phyloP scores from a whole-genome alignment of 2,329 filamentous ascomycete genomes.

The Claviceps sp. region DNA sequence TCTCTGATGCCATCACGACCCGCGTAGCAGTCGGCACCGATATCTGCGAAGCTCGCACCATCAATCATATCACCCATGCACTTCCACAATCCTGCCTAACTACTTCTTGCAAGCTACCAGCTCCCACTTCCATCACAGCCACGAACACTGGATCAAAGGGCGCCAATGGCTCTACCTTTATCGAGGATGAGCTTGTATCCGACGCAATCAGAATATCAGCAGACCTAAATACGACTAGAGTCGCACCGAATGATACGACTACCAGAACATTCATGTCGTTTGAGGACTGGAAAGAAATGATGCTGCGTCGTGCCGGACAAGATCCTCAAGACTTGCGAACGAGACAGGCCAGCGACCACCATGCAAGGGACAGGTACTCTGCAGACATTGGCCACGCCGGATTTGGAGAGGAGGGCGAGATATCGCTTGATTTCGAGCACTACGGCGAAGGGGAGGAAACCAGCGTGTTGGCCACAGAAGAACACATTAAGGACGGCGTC shows the following conservation, averaged over 20 bases:
- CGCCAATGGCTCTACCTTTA: not conserved
- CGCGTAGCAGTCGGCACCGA: not conserved
- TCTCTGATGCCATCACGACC: not conserved
- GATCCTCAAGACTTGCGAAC: constrained; percentile 50
- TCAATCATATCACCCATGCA: constrained; percentile 72
- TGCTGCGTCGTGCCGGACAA: constrained; percentile 74
- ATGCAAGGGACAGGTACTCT: constrained; percentile 33
- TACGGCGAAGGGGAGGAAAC: constrained; percentile 13
- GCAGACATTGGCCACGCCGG: constrained; percentile 60
- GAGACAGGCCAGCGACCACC: constrained; percentile 40
- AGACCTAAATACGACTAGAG: constrained; percentile 2
- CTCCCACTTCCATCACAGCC: constrained; percentile 6
- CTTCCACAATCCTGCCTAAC: constrained; percentile 64
- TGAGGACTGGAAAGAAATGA: constrained; percentile 95
- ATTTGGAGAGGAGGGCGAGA: constrained; percentile 79
- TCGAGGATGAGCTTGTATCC: not conserved
- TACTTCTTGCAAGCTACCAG: constrained; percentile 38
- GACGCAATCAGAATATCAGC: not conserved
- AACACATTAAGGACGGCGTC: constrained; percentile 9
- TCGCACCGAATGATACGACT: constrained; percentile 4
- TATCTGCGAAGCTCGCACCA: constrained; percentile 45
- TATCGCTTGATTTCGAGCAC: constrained; percentile 43
- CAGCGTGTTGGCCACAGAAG: not conserved
- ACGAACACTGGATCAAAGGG: not conserved
- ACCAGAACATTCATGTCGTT: constrained; percentile 70